Conservation (phyloP, 2,329 filamentous ascomycete genomes). For the Fusarium buharicum region DNA sequence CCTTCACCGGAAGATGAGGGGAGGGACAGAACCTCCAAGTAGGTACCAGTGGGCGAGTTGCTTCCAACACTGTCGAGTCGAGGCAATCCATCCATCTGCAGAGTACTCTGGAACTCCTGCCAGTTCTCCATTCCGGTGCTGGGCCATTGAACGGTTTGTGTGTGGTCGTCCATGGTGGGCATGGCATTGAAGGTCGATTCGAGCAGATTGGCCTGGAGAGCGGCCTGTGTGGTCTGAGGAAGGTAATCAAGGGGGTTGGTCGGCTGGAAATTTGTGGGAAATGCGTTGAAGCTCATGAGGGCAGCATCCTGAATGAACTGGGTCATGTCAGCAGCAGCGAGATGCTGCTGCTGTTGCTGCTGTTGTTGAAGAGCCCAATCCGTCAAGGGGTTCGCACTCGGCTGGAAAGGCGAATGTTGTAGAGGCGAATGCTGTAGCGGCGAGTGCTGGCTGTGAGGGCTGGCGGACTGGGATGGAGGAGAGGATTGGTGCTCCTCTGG, state of each 20-base stretch:
- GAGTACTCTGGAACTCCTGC: constrained; percentile 77
- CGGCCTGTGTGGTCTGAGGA: constrained; percentile 70
- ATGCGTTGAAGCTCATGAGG: constrained; percentile 66
- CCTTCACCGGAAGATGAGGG: constrained; percentile 84
- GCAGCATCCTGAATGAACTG: constrained; percentile 67
- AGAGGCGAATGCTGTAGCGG: constrained; percentile 65
- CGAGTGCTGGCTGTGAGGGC: constrained; percentile 62
- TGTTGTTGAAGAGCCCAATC: constrained; percentile 71
- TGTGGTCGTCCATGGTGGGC: constrained; percentile 65
- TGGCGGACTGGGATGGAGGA: constrained; percentile 62
- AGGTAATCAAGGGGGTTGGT: constrained; percentile 69
- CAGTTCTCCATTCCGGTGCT: constrained; percentile 74
- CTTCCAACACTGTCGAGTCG: constrained; percentile 57
- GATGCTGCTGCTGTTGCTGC: constrained; percentile 51
- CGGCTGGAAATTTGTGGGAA: constrained; percentile 63
- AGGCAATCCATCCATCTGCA: constrained; percentile 63
- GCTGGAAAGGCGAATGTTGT: constrained; percentile 66
- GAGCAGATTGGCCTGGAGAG: constrained; percentile 70
- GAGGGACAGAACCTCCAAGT: constrained; percentile 86
- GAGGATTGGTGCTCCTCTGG: constrained; percentile 62
- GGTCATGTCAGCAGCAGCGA: constrained; percentile 59
- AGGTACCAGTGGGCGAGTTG: constrained; percentile 62
- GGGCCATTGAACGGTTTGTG: constrained; percentile 69
- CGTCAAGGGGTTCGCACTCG: constrained; percentile 63
- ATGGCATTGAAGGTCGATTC: constrained; percentile 71